These are phyloP conservation scores for Fusarium robinianum DNA, from an alignment of 2,329 filamentous ascomycete species.

Conservation along the genomic window DNA sequence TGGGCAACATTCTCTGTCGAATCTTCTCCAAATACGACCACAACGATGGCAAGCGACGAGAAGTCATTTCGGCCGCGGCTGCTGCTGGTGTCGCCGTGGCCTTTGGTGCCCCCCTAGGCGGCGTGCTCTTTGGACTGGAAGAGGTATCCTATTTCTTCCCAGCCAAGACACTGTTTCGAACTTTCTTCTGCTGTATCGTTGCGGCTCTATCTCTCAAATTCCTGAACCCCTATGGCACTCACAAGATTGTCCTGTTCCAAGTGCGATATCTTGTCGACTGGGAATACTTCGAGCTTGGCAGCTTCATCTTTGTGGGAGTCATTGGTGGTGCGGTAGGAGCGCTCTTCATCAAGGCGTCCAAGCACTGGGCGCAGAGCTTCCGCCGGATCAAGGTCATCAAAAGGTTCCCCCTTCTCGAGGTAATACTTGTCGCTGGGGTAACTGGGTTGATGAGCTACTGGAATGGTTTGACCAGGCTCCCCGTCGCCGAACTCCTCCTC, in stretches of 20 bases:
- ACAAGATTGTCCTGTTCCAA: constrained; percentile 96
- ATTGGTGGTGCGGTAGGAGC: constrained; percentile 85
- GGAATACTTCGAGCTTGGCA: constrained; percentile 87
- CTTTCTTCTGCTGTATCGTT: constrained; percentile 97
- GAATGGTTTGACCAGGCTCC: constrained; percentile 87
- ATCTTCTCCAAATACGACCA: constrained; percentile 92
- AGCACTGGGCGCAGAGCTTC: constrained; percentile 87
- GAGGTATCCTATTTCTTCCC: constrained; percentile 98
- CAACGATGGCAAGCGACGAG: constrained; percentile 92
- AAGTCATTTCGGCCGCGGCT: constrained; percentile 90
- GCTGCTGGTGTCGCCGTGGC: constrained; percentile 92
- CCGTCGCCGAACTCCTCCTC: constrained; percentile 87
- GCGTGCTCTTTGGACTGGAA: constrained; percentile 90
- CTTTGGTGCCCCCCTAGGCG: constrained; percentile 85
- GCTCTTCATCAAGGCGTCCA: constrained; percentile 94
- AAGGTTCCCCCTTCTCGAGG: constrained; percentile 80
- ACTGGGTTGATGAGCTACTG: constrained; percentile 90
- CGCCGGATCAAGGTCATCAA: constrained; percentile 81
- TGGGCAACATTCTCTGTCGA: constrained; percentile 93
- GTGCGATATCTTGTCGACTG: constrained; percentile 90
- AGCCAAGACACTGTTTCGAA: constrained; percentile 93
- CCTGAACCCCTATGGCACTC: constrained; percentile 91
- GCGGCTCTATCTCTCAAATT: constrained; percentile 93
- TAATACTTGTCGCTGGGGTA: constrained; percentile 81
- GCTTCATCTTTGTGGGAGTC: constrained; percentile 84